Conservation (phyloP, 495 filamentous ascomycete genomes). For the Viridothelium virens region DNA sequence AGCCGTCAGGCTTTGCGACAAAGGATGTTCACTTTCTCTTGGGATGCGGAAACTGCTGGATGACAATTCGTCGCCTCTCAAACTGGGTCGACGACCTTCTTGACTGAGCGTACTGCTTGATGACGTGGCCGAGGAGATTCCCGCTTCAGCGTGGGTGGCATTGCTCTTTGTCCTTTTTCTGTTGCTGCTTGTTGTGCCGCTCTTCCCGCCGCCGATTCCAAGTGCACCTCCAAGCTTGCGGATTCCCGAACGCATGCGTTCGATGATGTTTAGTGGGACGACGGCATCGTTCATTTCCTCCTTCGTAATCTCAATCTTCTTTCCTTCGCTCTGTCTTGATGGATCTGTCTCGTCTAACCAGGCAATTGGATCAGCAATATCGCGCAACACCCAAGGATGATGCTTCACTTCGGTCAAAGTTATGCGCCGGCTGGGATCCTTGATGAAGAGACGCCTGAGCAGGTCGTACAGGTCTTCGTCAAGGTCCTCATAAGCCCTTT, state of each 20-base stretch:
- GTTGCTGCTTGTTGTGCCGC: conserved; percentile 10
- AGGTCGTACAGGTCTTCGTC: conserved; percentile 76
- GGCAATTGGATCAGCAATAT: conserved; percentile 59
- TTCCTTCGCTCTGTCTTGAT: conserved; percentile 66
- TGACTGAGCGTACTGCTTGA: conserved; percentile 53
- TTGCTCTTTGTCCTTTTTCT: conserved; percentile 31
- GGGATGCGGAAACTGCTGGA: conserved; percentile 28
- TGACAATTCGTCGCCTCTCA: conserved; percentile 63
- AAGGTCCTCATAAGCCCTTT: conserved; percentile 77
- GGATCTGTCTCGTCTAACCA: conserved; percentile 97
- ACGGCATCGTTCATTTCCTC: conserved; percentile 86
- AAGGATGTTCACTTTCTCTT: conserved; percentile 59
- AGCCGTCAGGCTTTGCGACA: conserved; percentile 73
- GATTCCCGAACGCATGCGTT: conserved; percentile 61
- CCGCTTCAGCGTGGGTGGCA: conserved; percentile 25
- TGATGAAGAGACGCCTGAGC: conserved; percentile 70
- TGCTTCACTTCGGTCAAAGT: conserved; percentile 87
- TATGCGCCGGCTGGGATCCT: conserved; percentile 83
- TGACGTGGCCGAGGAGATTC: conserved; percentile 23
- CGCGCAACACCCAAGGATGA: conserved; percentile 89
- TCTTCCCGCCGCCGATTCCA: conserved; percentile 23
- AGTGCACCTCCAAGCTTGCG: conserved; percentile 40
- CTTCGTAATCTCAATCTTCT: conserved; percentile 86
- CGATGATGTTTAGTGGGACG: conserved; percentile 76
- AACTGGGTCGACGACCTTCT: conserved; percentile 55